Evolutionary conservation across 176 grass and related monocot species (phyloP).

Genomic region (Eleusine indica): DNA sequence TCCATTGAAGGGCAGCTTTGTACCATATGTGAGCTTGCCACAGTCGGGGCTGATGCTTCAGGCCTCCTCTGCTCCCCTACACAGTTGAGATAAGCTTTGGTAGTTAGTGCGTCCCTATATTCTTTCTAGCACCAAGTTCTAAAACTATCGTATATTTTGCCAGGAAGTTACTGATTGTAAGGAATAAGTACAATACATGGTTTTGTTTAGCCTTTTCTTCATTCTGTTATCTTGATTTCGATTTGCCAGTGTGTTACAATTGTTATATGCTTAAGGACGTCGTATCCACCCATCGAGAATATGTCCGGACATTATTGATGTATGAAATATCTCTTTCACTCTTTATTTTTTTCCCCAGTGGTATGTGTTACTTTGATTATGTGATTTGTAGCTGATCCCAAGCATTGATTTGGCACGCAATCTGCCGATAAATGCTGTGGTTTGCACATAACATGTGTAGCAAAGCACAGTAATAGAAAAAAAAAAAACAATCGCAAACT

Average conservation of each 20-base stretch:
- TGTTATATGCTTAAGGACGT: constrained; percentile 51
- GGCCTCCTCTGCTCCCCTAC: constrained; percentile 88
- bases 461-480: no score
- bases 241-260: constrained; percentile 45
- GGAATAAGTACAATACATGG: constrained; percentile 75
- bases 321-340: constrained; percentile 1
- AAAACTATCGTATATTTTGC: constrained; percentile 46
- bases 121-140: constrained; percentile 48
- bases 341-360: background rate
- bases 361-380: background rate
- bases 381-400: background rate
- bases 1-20: constrained; percentile 78
- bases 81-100: constrained; percentile 70
- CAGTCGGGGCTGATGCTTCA: constrained; percentile 79
- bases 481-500: no score
- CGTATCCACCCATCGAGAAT: constrained; percentile 16
- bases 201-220: constrained; percentile 42
- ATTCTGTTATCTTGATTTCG: constrained; percentile 31
- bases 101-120: constrained; percentile 51
- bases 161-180: constrained; percentile 56
- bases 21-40: constrained; percentile 85
- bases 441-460: no score
- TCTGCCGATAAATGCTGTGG: no score
- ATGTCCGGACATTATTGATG: constrained; percentile 6
- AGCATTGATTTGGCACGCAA: background rate